Evolutionary conservation across 2,329 filamentous ascomycete genomes (phyloP).

Genomic region (Chalaropsis ovoidea): DNA sequence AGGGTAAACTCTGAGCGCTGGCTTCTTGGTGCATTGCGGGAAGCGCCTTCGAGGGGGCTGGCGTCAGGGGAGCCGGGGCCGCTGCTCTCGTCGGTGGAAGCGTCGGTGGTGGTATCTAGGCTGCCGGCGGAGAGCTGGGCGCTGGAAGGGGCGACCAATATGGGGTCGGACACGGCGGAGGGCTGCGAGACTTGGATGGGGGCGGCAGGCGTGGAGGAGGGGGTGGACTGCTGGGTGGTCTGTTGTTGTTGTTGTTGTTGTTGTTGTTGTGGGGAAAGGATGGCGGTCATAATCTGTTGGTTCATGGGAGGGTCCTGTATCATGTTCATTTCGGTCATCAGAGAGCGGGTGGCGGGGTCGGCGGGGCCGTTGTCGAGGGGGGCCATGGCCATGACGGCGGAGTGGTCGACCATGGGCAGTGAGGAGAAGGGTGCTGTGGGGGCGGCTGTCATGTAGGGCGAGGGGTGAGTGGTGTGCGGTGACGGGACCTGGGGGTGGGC

Average conservation of each 20-base stretch:
- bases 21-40: constrained; percentile 3
- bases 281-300: constrained; percentile 19
- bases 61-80: constrained; percentile 11
- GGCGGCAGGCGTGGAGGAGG: background rate
- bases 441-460: constrained; percentile 17
- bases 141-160: constrained; percentile 8
- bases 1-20: constrained; percentile 22
- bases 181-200: constrained; percentile 11
- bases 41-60: constrained; percentile 12
- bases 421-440: background rate
- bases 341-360: constrained; percentile 14
- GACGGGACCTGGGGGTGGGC: constrained; percentile 1
- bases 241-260: background rate
- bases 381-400: constrained; percentile 16
- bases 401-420: constrained; percentile 19
- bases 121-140: constrained; percentile 9
- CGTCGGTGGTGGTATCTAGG: constrained; percentile 18
- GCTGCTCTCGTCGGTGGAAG: constrained; percentile 22
- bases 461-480: background rate
- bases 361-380: constrained; percentile 16
- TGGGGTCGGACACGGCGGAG: background rate
- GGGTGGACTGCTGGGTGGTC: background rate
- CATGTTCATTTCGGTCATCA: constrained; percentile 23
- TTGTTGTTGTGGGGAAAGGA: constrained; percentile 22
- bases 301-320: constrained; percentile 19